phyloP scores from a whole-genome alignment of 257 asterid species.

The Cynanchum wilfordii region DNA sequence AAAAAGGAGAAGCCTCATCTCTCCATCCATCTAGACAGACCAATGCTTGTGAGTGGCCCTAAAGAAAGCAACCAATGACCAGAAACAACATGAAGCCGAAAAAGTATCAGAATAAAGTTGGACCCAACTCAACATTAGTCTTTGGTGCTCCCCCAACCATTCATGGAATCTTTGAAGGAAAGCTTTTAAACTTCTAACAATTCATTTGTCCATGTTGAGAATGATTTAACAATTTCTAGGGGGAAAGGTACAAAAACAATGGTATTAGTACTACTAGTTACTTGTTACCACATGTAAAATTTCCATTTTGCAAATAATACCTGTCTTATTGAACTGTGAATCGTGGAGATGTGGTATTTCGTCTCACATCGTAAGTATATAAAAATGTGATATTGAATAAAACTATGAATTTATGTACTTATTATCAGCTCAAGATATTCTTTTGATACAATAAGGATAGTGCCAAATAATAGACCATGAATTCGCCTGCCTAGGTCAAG shows the following conservation, averaged over 20 bases:
- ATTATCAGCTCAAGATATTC: too few species aligned
- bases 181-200: neutral
- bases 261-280: neutral
- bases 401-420: too few species aligned
- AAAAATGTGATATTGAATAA: too few species aligned
- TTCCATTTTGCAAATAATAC: neutral
- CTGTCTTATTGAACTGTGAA: too few species aligned
- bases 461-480: too few species aligned
- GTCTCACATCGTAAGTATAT: too few species aligned
- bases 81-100: neutral
- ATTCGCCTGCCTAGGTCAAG: too few species aligned
- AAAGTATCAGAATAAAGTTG: neutral
- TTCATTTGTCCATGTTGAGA: neutral
- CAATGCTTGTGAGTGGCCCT: slow-evolving; percentile 2
- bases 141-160: slow-evolving; percentile 18
- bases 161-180: slow-evolving; percentile 15
- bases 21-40: neutral
- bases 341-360: too few species aligned
- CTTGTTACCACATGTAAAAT: neutral
- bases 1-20: slow-evolving; percentile 4
- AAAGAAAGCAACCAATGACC: slow-evolving; percentile 8
- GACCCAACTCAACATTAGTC: neutral
- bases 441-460: too few species aligned
- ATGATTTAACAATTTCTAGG: neutral
- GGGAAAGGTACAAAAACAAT: neutral